Conservation (phyloP, 441 rosid genomes). For the Gossypium trilobum region DNA sequence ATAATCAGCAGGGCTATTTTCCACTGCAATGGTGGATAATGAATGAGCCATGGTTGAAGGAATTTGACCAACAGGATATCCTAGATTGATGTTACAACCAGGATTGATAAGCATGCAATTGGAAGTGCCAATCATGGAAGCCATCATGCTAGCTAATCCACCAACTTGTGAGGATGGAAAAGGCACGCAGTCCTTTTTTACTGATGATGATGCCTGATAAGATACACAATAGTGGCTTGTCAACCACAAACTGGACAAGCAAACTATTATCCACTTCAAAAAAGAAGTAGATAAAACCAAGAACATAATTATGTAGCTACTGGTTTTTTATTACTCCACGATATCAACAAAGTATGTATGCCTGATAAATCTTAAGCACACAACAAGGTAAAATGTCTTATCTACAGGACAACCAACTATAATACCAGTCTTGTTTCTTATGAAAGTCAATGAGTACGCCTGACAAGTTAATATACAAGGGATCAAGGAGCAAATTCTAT, state of each 20-base stretch:
- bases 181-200: constrained; percentile 32
- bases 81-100: constrained; percentile 33
- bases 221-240: constrained; percentile 8
- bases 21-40: constrained; percentile 49
- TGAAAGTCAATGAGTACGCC: background rate
- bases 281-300: background rate
- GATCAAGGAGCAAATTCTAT: background rate
- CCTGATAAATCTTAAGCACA: background rate
- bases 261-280: background rate
- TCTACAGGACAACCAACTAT: background rate
- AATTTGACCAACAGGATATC: constrained; percentile 38
- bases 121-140: constrained; percentile 14
- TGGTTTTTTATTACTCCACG: background rate
- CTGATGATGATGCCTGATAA: constrained; percentile 42
- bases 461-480: background rate
- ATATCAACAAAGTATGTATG: background rate
- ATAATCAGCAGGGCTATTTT: constrained; percentile 39
- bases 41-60: constrained; percentile 45
- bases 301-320: background rate
- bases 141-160: constrained; percentile 26
- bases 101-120: constrained; percentile 35
- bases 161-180: constrained; percentile 29
- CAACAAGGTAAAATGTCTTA: background rate
- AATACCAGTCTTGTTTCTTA: no score
- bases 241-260: background rate